Base-by-base conservation (phyloP, 139 green algal genomes). In the Ettlia oleoabundans region DNA sequence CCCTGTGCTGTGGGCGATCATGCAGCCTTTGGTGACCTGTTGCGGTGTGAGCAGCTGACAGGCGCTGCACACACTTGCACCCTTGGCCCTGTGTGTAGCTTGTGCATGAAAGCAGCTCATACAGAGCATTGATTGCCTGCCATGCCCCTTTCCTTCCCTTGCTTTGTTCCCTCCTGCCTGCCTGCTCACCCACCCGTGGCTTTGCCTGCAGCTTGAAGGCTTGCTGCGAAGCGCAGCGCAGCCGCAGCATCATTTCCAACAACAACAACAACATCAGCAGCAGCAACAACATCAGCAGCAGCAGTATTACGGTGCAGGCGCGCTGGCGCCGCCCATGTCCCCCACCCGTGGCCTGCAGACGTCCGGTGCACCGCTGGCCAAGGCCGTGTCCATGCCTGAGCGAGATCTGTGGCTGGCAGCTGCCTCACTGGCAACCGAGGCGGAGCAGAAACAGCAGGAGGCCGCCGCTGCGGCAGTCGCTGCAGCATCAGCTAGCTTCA, bases 381-480 rank as follows among this genome's bases (percentile, higher is more conserved):
- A 80, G 73, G 73, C 73, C 0, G 73, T 80, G 35, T 80, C 73
- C 5, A 61, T 61, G 4, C 73, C 73, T 7, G 73, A 80, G 73
- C 35, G 73, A 7, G 73, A 80, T 52, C 73, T 80, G 0, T 80
- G 73, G 73, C 38, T 80, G 37, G 38, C 73, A 13, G 73, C 73
- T 28, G 73, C 73, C 53, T 78, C 72, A 8, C 73, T 80, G 53
- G 73, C 73, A 10, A 32, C 53, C 1, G 73, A 80, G 26, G 73
- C 73, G 1, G 73, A 80, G 73, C 35, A 51, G 22, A 80, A 80
- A 53, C 73, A 80, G 51, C 73, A 80, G 2, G 73, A 80, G 52
- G 73, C 73, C 35, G 52, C 35, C 3, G 73, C 73, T 0, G 73
- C 73, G 4, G 73, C 73, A 0, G 73, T 47, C 7, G 71, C 73